phyloP scores from a whole-genome alignment of 2,329 filamentous ascomycete genomes.

The Purpureocillium takamizusanense region DNA sequence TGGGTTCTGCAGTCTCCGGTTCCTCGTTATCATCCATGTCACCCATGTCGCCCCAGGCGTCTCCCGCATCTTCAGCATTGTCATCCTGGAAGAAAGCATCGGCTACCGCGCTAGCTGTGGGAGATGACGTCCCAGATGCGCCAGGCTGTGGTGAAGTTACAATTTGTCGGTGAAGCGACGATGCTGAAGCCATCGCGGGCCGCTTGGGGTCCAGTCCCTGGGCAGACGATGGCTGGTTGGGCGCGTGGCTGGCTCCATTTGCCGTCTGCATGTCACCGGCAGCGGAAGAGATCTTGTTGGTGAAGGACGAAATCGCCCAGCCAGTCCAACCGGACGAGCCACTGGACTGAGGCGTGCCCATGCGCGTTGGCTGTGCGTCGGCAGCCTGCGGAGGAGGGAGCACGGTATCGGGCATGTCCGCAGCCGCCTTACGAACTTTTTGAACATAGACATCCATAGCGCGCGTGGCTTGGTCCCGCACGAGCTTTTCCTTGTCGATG shows the following conservation, averaged over 20 bases:
- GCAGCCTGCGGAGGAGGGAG: slow-evolving; percentile 56
- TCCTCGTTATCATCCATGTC: slow-evolving; percentile 49
- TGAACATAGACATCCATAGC: slow-evolving; percentile 80
- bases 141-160: slow-evolving; percentile 41
- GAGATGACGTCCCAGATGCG: slow-evolving; percentile 38
- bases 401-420: slow-evolving; percentile 69
- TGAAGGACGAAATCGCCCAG: slow-evolving; percentile 98
- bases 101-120: slow-evolving; percentile 31
- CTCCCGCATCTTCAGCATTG: slow-evolving; percentile 52
- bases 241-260: slow-evolving; percentile 32
- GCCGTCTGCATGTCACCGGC: slow-evolving; percentile 73
- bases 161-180: slow-evolving; percentile 51
- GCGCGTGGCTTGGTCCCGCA: slow-evolving; percentile 86
- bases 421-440: slow-evolving; percentile 70
- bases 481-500: slow-evolving; percentile 90
- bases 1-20: slow-evolving; percentile 22
- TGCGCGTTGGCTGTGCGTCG: slow-evolving; percentile 52
- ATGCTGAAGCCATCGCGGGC: slow-evolving; percentile 39
- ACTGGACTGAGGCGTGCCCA: slow-evolving; percentile 68
- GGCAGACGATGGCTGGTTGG: slow-evolving; percentile 28
- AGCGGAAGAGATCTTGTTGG: slow-evolving; percentile 79
- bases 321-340: slow-evolving; percentile 63
- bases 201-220: no score
- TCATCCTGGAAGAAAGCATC: slow-evolving; percentile 46
- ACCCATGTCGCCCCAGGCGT: slow-evolving; percentile 69